phyloP scores from a whole-genome alignment of 2,329 filamentous ascomycete genomes.

The Lachnellula suecica region DNA sequence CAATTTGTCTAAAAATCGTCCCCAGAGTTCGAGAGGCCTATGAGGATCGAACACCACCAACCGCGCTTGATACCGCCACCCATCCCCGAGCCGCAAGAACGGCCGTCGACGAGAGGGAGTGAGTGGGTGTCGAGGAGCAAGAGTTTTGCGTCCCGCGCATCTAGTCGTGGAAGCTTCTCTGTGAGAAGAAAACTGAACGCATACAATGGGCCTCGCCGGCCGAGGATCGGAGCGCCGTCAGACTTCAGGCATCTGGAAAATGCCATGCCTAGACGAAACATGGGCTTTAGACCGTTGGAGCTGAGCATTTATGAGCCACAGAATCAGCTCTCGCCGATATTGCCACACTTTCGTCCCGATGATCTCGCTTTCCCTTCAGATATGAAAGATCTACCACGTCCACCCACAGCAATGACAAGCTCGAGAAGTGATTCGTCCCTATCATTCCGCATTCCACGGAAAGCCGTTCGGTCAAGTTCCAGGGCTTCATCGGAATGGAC shows the following conservation, averaged over 20 bases:
- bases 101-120: conserved; percentile 29
- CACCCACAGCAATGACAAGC: conserved; percentile 21
- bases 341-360: conserved; percentile 48
- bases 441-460: conserved; percentile 30
- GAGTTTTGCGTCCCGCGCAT: conserved; percentile 40
- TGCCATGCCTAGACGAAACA: conserved; percentile 29
- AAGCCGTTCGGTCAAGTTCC: conserved; percentile 30
- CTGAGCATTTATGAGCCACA: conserved; percentile 51
- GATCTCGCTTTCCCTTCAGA: conserved; percentile 13
- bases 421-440: conserved; percentile 29
- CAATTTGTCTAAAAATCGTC: conserved; percentile 14
- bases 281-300: conserved; percentile 53
- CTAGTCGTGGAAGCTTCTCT: conserved; percentile 43
- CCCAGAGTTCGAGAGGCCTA: conserved; percentile 34
- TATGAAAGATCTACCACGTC: conserved; percentile 15
- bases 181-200: conserved; percentile 41
- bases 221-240: conserved; percentile 54
- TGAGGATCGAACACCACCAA: conserved; percentile 39
- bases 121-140: conserved; percentile 36
- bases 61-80: conserved; percentile 38
- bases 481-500: conserved; percentile 25
- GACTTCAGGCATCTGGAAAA: conserved; percentile 60
- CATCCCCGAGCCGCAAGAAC: conserved; percentile 27
- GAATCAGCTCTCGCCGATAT: conserved; percentile 53
- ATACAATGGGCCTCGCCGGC: conserved; percentile 43